These are phyloP conservation scores for Pseudozyma sp. DNA, from an alignment of 1,284 basidiomycete species.

Conservation along the genomic window DNA sequence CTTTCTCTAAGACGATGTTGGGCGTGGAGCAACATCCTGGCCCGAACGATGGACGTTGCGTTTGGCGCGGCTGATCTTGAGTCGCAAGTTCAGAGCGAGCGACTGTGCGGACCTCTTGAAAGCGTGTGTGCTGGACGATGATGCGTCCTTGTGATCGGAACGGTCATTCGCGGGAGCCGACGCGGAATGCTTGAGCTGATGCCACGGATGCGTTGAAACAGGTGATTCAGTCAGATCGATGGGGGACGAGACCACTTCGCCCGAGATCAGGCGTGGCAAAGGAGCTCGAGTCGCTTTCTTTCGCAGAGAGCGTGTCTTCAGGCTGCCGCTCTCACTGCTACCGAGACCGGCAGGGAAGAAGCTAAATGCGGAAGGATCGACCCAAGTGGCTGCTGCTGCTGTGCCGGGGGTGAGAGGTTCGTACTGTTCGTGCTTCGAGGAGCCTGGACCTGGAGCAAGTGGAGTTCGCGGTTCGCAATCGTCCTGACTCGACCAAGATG, in stretches of 20 bases:
- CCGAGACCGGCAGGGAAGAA: constrained; percentile 41
- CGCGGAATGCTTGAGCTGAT: neutral
- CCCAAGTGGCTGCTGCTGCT: constrained; percentile 52
- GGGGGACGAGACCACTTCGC: constrained; percentile 26
- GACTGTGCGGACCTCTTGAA: constrained; percentile 38
- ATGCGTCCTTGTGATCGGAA: neutral
- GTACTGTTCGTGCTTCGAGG: neutral
- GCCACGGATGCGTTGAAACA: neutral
- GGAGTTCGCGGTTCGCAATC: constrained; percentile 24
- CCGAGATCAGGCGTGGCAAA: constrained; percentile 25
- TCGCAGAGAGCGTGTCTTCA: constrained; percentile 9
- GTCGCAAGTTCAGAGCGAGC: constrained; percentile 38
- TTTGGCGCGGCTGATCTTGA: constrained; percentile 43
- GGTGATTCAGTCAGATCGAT: neutral
- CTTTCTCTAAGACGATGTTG: constrained; percentile 11
- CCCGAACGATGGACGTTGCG: constrained; percentile 18
- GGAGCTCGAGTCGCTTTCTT: constrained; percentile 28
- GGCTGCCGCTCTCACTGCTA: constrained; percentile 3
- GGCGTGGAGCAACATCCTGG: constrained; percentile 1
- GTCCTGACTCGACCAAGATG: constrained; percentile 29
- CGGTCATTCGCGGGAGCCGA: neutral
- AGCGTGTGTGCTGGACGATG: constrained; percentile 5
- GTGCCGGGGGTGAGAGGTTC: constrained; percentile 37
- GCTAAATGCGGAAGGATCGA: constrained; percentile 39
- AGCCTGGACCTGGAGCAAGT: constrained; percentile 2